Conservation (phyloP, 2,329 filamentous ascomycete species). For the Colletotrichum echinochloae region DNA sequence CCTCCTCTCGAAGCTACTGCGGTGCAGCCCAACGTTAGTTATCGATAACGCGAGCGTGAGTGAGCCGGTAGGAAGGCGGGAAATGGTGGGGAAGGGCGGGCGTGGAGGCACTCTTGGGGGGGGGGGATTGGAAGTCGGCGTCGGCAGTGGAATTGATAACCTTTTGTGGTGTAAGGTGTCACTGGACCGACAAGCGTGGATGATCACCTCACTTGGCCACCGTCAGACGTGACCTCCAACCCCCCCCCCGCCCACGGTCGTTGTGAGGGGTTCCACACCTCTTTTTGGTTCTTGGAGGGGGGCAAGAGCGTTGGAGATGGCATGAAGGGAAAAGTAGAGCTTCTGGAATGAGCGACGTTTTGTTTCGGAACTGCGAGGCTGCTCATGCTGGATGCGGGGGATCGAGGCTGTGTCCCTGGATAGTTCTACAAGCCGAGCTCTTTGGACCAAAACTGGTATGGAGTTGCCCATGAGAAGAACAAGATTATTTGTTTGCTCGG, state of each 20-base stretch:
- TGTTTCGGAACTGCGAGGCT: conserved; percentile 6
- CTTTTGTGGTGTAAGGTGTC: not conserved
- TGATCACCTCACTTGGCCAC: conserved; percentile 15
- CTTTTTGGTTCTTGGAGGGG: no score
- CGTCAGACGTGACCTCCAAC: conserved; percentile 11
- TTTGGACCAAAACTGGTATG: not conserved
- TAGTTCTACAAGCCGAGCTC: not conserved
- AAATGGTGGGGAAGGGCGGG: not conserved
- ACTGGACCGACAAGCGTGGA: conserved; percentile 2
- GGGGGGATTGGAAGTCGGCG: not conserved
- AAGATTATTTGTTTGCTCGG: conserved; percentile 1
- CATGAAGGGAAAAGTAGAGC: not conserved
- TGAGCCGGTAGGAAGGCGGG: conserved; percentile 20
- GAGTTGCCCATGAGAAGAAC: not conserved
- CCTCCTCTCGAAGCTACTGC: not conserved
- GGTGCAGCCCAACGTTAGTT: not conserved
- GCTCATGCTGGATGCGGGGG: not conserved
- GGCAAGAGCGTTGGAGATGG: not conserved
- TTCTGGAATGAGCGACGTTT: conserved; percentile 11
- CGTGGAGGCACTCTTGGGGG: not conserved
- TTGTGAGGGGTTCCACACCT: not conserved
- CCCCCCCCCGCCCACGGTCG: not conserved
- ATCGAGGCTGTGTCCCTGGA: not conserved
- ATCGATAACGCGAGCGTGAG: conserved; percentile 18
- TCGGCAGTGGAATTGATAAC: not conserved